Percentiles rank a stretch among this genome's conserved stretches.
Conservation (phyloP, 257 asterid species). For the Lithospermum erythrorhizon region DNA sequence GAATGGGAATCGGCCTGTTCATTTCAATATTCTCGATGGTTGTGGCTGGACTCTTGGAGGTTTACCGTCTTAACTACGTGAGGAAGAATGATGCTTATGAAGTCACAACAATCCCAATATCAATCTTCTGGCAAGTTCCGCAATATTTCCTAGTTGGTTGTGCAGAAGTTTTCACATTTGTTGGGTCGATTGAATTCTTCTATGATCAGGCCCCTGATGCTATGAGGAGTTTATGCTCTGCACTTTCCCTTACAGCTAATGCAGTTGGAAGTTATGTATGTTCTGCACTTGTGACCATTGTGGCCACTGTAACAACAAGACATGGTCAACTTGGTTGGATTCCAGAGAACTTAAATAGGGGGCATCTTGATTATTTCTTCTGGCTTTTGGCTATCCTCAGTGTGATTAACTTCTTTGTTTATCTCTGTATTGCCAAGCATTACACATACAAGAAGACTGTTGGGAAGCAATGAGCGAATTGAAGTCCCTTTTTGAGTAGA, state of each 20-base stretch:
- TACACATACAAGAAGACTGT: conserved; percentile 60
- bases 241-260: conserved; percentile 53
- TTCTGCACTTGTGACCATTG: conserved; percentile 46
- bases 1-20: conserved; percentile 56
- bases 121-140: conserved; percentile 89
- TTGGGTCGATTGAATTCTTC: conserved; percentile 74
- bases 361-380: conserved; percentile 73
- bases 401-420: conserved; percentile 41
- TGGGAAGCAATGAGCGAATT: not conserved
- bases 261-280: conserved; percentile 67
- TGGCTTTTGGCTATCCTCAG: conserved; percentile 61
- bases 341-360: conserved; percentile 62
- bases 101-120: conserved; percentile 37
- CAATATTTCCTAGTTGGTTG: conserved; percentile 72
- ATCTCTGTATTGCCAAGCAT: conserved; percentile 29
- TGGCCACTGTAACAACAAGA: conserved; percentile 34
- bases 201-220: conserved; percentile 91
- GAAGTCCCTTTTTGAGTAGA: not conserved
- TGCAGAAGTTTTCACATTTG: conserved; percentile 71
- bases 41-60: conserved; percentile 51
- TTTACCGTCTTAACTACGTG: conserved; percentile 43
- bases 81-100: conserved; percentile 39
- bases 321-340: conserved; percentile 64
- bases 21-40: conserved; percentile 57
- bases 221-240: conserved; percentile 74